Evolutionary conservation across 2,329 filamentous ascomycete genomes (phyloP).

Genomic region (Colletotrichum spaethianum): DNA sequence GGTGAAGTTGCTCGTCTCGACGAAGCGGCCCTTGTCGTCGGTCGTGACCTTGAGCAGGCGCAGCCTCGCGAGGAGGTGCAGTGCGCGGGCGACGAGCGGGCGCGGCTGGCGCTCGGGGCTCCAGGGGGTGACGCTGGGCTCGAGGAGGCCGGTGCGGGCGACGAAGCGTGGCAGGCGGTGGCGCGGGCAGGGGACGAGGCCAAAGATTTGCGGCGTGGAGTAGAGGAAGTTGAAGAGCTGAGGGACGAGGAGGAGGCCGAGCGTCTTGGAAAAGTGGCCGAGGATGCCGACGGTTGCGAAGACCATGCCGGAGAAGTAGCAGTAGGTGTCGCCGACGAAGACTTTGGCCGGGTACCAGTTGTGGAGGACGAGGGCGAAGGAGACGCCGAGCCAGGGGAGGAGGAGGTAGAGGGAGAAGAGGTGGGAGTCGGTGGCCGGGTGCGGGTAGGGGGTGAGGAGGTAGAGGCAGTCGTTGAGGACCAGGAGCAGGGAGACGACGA

Average conservation of each 20-base stretch:
- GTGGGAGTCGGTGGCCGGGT: conserved; percentile 95
- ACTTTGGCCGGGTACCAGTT: conserved; percentile 97
- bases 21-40: conserved; percentile 78
- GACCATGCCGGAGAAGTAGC: conserved; percentile 99
- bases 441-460: conserved; percentile 85
- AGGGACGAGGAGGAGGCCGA: conserved; percentile 90
- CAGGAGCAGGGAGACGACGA: conserved; percentile 89
- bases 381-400: conserved; percentile 94
- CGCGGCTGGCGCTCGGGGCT: conserved; percentile 76
- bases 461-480: conserved; percentile 91
- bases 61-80: conserved; percentile 79
- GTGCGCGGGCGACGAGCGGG: conserved; percentile 70
- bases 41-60: conserved; percentile 74
- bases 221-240: conserved; percentile 98
- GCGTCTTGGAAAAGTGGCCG: conserved; percentile 97
- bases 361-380: conserved; percentile 86
- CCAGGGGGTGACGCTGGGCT: conserved; percentile 89
- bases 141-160: conserved; percentile 84
- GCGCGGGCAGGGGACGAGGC: conserved; percentile 90
- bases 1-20: conserved; percentile 90
- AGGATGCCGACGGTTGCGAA: conserved; percentile 97
- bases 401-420: conserved; percentile 96
- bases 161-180: conserved; percentile 94
- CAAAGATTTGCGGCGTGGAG: conserved; percentile 92
- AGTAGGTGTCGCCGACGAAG: conserved; percentile 98